These are phyloP conservation scores for Gracilariopsis chorda DNA, from an alignment of 23 red algal species.

Conservation along the genomic window DNA sequence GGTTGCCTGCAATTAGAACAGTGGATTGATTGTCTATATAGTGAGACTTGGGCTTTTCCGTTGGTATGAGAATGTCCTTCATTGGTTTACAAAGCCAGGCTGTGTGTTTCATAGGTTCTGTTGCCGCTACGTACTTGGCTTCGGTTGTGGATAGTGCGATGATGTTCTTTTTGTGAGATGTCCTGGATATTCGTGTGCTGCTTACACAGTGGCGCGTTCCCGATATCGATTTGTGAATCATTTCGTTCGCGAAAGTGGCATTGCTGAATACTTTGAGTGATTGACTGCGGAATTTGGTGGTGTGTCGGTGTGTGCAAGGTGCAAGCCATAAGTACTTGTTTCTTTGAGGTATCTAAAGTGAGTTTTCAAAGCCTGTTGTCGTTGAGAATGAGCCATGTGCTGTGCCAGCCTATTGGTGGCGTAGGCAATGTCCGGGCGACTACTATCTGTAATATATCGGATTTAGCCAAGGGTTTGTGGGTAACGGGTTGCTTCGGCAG, in stretches of 20 bases:
- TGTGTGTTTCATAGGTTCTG: neutral
- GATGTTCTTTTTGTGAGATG: neutral
- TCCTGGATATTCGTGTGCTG: neutral
- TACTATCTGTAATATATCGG: neutral
- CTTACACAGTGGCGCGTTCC: neutral
- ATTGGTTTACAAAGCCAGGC: neutral
- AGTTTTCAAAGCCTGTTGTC: neutral
- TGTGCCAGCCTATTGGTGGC: neutral
- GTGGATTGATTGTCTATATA: neutral
- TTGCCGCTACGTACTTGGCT: neutral
- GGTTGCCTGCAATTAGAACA: neutral
- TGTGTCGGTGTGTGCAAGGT: too few relatives aligned
- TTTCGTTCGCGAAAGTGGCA: neutral
- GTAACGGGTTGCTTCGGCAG: neutral
- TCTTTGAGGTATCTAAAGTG: too few relatives aligned
- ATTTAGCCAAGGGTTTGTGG: neutral
- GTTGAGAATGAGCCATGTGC: neutral
- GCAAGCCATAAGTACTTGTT: too few relatives aligned
- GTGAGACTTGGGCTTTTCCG: too few relatives aligned
- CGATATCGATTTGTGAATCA: neutral
- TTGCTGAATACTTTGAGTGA: neutral
- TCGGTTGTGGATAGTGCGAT: neutral
- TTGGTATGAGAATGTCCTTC: too few relatives aligned
- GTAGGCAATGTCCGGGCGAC: neutral
- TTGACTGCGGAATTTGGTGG: too few relatives aligned